A percentile compares a stretch with the other conserved stretches of the same genome.
These are phyloP conservation scores for Eimeria acervulina DNA, from an alignment of 169 alveolate genomes.

Conservation along the genomic window DNA sequence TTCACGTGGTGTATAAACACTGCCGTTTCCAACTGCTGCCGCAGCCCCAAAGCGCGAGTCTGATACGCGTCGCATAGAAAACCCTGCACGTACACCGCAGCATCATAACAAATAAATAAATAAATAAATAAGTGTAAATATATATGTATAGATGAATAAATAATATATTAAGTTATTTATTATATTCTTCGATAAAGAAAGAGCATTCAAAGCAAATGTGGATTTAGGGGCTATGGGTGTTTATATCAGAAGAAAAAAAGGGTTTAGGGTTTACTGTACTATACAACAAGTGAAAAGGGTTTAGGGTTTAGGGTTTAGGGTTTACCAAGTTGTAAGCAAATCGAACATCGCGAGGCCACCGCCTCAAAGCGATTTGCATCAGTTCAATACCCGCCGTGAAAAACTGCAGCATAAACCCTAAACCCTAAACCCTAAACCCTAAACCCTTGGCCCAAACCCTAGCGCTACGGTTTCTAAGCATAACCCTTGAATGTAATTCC, in stretches of 20 bases:
- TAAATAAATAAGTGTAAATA: no score
- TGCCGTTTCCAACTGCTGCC: conserved; percentile 1
- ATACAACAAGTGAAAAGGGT: neutral
- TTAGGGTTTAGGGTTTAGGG: conserved; percentile 38
- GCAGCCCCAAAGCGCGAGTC: neutral
- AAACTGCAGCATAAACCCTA: conserved; percentile 32
- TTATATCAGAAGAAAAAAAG: neutral
- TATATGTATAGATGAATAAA: no score
- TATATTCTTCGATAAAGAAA: no score
- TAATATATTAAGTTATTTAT: no score
- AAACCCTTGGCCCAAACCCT: neutral
- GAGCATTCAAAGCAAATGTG: no score
- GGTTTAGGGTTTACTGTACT: neutral
- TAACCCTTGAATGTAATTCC: neutral
- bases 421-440: conserved; percentile 33
- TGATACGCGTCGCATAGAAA: neutral
- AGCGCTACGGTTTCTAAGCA: neutral
- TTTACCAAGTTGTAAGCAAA: conserved; percentile 1
- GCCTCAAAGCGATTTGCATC: conserved; percentile 28
- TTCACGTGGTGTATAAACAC: conserved; percentile 12
- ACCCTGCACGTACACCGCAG: no score
- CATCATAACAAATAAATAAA: no score
- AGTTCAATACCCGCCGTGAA: conserved; percentile 9
- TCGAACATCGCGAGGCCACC: conserved; percentile 13
- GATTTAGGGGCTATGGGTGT: neutral